phyloP scores from a whole-genome alignment of 495 filamentous ascomycete genomes.

The Podospora tetraspora region DNA sequence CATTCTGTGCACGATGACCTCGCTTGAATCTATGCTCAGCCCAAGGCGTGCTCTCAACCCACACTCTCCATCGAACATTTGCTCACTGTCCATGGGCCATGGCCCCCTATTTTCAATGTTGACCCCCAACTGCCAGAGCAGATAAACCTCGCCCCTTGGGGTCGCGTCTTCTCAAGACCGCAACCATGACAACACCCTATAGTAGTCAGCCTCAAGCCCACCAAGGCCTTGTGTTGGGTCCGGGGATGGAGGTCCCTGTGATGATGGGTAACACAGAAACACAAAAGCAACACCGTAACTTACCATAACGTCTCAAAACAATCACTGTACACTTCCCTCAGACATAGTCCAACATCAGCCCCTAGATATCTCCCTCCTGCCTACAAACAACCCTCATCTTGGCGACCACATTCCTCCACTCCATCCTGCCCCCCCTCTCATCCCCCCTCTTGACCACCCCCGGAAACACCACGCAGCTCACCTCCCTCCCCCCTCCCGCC shows the following conservation, averaged over 20 bases:
- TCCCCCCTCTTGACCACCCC: slow-evolving; percentile 51
- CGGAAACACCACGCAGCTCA: slow-evolving; percentile 48
- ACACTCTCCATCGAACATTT: no score
- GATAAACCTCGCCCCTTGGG: neutral
- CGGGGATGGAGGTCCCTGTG: neutral
- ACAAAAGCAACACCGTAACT: neutral
- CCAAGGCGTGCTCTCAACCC: neutral
- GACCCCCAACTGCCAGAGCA: neutral
- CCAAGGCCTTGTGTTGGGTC: no score
- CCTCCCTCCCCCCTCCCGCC: slow-evolving; percentile 29
- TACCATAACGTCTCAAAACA: neutral
- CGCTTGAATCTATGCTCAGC: neutral
- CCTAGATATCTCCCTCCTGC: slow-evolving; percentile 34
- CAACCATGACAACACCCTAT: neutral
- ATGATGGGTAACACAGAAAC: neutral
- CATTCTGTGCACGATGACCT: neutral
- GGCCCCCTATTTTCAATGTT: neutral
- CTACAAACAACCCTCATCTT: slow-evolving; percentile 51
- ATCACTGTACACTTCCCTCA: neutral
- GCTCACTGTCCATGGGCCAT: neutral
- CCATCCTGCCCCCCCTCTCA: slow-evolving; percentile 48
- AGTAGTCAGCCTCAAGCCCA: neutral
- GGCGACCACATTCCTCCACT: slow-evolving; percentile 50
- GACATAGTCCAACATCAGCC: neutral
- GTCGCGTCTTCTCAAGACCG: neutral